Conservation (phyloP, 1,284 basidiomycete genomes). For the Melampsora occidentalis region DNA sequence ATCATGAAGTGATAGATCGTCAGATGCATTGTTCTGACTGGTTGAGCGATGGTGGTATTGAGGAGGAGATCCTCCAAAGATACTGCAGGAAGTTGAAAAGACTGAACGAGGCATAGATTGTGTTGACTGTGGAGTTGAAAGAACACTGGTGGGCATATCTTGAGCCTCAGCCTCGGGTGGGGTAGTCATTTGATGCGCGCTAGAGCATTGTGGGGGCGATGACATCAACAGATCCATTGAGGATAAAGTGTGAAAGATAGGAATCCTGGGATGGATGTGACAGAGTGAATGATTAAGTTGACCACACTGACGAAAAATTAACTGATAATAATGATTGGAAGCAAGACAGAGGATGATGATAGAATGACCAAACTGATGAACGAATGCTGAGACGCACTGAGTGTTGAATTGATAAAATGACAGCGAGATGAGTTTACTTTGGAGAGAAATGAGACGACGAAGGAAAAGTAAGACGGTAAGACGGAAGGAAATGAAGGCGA, state of each 20-base stretch:
- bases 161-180: not conserved
- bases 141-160: not conserved
- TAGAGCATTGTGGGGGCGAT: not conserved
- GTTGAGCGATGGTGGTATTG: not conserved
- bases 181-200: not conserved
- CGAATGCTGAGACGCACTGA: too few relatives aligned
- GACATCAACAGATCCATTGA: slow-evolving; percentile 7
- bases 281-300: not conserved
- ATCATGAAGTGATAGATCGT: slow-evolving; percentile 1
- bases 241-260: not conserved
- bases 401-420: too few relatives aligned
- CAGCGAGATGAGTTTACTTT: too few relatives aligned
- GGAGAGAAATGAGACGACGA: too few relatives aligned
- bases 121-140: slow-evolving; percentile 10
- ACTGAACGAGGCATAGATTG: slow-evolving; percentile 37
- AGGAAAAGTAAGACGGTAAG: too few relatives aligned
- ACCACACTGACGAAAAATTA: too few relatives aligned
- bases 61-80: slow-evolving; percentile 13
- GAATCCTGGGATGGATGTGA: not conserved
- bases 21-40: slow-evolving; percentile 12
- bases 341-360: too few relatives aligned
- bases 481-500: too few relatives aligned
- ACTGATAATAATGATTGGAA: too few relatives aligned
- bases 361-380: too few relatives aligned
- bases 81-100: slow-evolving; percentile 20